Conservation (phyloP, 495 filamentous ascomycete genomes). For the Neurospora hispaniola region DNA sequence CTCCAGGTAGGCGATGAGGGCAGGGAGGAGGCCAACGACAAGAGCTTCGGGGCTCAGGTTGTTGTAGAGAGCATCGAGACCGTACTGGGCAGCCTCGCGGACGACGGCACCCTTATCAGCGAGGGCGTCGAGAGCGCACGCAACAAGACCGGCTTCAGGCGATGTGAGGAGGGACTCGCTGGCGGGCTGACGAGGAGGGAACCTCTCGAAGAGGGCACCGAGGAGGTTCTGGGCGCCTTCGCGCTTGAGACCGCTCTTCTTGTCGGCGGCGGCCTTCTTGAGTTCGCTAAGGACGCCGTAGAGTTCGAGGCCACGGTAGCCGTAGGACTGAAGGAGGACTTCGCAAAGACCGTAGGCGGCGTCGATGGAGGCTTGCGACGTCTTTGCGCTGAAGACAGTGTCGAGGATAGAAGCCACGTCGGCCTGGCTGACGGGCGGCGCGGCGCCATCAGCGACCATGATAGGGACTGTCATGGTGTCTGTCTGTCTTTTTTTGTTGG, state of each 20-base stretch:
- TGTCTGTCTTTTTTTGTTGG: neutral
- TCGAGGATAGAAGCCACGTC: slow-evolving; percentile 65
- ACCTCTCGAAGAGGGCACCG: slow-evolving; percentile 83
- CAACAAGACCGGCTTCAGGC: slow-evolving; percentile 64
- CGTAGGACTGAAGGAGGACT: slow-evolving; percentile 65
- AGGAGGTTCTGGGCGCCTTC: slow-evolving; percentile 94
- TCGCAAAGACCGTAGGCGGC: slow-evolving; percentile 75
- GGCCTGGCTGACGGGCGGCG: slow-evolving; percentile 52
- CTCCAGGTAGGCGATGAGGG: slow-evolving; percentile 59
- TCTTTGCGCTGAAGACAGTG: slow-evolving; percentile 67
- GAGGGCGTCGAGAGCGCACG: slow-evolving; percentile 68
- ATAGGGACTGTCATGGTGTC: slow-evolving; percentile 22
- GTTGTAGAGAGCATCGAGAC: slow-evolving; percentile 77
- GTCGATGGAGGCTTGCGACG: slow-evolving; percentile 79
- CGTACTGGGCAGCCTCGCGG: slow-evolving; percentile 86
- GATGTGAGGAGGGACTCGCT: slow-evolving; percentile 74
- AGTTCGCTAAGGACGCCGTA: slow-evolving; percentile 66
- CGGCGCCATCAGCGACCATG: slow-evolving; percentile 23
- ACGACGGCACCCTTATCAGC: slow-evolving; percentile 86
- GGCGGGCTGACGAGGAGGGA: slow-evolving; percentile 64
- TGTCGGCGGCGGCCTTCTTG: slow-evolving; percentile 83
- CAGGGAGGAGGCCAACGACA: slow-evolving; percentile 67
- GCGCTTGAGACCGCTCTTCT: slow-evolving; percentile 78
- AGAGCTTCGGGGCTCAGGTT: slow-evolving; percentile 70
- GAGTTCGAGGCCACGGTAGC: slow-evolving; percentile 57